A percentile compares a stretch with the other conserved stretches of the same genome.
These are phyloP conservation scores for Calonectria ilicicola DNA, from an alignment of 2,329 filamentous ascomycete species.

Conservation along the genomic window DNA sequence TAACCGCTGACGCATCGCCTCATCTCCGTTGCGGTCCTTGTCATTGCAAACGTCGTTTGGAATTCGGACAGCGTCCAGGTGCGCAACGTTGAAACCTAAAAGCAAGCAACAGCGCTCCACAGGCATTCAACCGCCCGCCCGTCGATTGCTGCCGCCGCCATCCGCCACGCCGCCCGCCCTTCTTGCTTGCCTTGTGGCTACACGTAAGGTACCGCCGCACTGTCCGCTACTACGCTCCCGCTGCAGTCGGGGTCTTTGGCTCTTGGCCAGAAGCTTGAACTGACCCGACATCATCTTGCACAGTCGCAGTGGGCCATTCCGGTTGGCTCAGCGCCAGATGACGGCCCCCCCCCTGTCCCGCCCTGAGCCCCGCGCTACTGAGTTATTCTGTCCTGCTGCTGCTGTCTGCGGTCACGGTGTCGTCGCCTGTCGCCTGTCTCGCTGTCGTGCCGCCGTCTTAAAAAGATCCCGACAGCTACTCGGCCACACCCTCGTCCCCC, in stretches of 20 bases:
- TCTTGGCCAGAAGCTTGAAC: conserved; percentile 24
- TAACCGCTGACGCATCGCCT: not conserved
- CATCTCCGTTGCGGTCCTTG: not conserved
- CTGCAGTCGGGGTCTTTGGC: conserved; percentile 14
- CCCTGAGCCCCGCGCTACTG: conserved; percentile 46
- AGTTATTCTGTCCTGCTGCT: conserved; percentile 40
- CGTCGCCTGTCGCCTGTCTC: conserved; percentile 36
- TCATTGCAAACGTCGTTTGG: not conserved
- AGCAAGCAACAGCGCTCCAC: conserved; percentile 20
- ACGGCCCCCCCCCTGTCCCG: conserved; percentile 45
- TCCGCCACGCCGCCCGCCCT: conserved; percentile 9
- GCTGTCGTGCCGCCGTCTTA: conserved; percentile 40
- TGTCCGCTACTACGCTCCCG: not conserved
- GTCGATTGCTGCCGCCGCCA: conserved; percentile 2
- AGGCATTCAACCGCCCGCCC: conserved; percentile 14
- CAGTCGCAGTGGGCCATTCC: conserved; percentile 41
- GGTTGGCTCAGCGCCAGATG: conserved; percentile 48
- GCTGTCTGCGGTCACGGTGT: conserved; percentile 39
- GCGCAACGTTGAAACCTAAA: conserved; percentile 11
- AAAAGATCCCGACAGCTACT: conserved; percentile 44
- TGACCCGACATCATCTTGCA: conserved; percentile 29
- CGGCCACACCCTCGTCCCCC: conserved; percentile 35
- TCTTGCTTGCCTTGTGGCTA: conserved; percentile 2
- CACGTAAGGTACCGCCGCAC: conserved; percentile 5
- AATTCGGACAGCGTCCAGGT: conserved; percentile 1